These are phyloP conservation scores for Fusarium haematococcum DNA, from an alignment of 2,329 filamentous ascomycete genomes.

Conservation along the genomic window DNA sequence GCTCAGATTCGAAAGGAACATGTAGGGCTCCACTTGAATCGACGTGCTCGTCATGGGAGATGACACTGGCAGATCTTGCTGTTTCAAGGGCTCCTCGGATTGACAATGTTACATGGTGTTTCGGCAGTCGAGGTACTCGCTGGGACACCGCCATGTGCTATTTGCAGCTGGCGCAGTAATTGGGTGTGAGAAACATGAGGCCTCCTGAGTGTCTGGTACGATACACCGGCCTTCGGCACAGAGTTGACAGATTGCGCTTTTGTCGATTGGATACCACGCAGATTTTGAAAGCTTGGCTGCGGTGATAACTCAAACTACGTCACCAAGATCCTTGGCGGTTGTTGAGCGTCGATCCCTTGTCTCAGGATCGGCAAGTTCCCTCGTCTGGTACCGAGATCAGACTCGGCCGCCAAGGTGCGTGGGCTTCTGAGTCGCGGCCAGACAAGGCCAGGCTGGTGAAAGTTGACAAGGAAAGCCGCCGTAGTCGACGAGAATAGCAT, in stretches of 20 bases:
- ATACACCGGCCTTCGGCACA: conserved; percentile 2
- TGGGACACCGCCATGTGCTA: conserved; percentile 6
- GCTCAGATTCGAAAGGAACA: neutral
- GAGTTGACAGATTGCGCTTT: conserved; percentile 9
- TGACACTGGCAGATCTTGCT: conserved; percentile 6
- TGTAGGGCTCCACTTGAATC: neutral
- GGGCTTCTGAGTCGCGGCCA: conserved; percentile 1
- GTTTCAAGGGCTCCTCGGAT: neutral
- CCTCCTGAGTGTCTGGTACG: conserved; percentile 2
- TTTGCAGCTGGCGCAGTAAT: neutral
- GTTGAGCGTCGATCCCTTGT: conserved; percentile 22
- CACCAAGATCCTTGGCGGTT: conserved; percentile 10
- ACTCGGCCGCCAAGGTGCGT: conserved; percentile 11
- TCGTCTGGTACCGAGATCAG: conserved; percentile 8
- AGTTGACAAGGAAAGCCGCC: conserved; percentile 20
- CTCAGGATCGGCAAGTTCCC: conserved; percentile 26
- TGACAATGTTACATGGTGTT: neutral
- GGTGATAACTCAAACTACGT: conserved; percentile 20
- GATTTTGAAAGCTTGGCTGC: conserved; percentile 5
- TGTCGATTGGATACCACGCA: conserved; percentile 2
- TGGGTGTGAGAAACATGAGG: conserved; percentile 1
- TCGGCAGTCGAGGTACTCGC: neutral
- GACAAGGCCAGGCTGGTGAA: neutral
- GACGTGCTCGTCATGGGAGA: neutral
- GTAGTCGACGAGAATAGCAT: conserved; percentile 23